Evolutionary conservation across 2,329 filamentous ascomycete species (phyloP), one percentile per base, ranked within the genome.

Genomic region (Nemania diffusa): DNA sequence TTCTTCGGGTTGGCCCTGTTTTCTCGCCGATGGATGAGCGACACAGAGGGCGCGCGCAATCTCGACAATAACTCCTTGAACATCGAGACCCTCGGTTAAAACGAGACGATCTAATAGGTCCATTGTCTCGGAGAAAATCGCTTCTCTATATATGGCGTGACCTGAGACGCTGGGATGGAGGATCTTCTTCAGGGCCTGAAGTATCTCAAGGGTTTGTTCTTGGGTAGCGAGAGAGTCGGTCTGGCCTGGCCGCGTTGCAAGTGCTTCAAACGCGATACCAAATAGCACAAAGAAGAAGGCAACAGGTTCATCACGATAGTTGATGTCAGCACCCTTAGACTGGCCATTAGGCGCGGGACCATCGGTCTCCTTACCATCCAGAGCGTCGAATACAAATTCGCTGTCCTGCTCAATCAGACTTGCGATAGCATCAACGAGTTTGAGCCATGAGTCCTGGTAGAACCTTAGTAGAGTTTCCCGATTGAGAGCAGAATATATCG

Each of bases 281-380:
- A 98, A 99, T 0, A 99, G 86, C 15, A 99, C 95, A 75, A 99
- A 99, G 83, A 99, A 99, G 84, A 99, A 99, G 0, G 96, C 96
- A 1, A 98, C 93, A 0, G 96, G 96, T 78, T 99, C 96, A 76
- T 98, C 95, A 55, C 96, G 92, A 78, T 99, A 99, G 79, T 98
- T 98, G 81, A 99, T 98, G 71, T 95, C 92, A 56, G 90, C 85
- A 2, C 85, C 87, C 77, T 91, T 92, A 17, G 84, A 82, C 50
- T 86, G 82, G 2, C 83, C 84, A 67, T 85, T 86, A 27, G 79
- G 75, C 9, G 80, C 79, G 4, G 82, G 79, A 24, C 81, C 85
- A 9, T 84, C 82, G 0, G 81, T 81, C 73, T 88, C 87, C 76
- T 96, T 97, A 58, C 94, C 94, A 76, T 99, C 96, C 6, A 99